Evolutionary conservation across 2,329 filamentous ascomycete genomes (phyloP).

Genomic region (Diaporthe sp.): DNA sequence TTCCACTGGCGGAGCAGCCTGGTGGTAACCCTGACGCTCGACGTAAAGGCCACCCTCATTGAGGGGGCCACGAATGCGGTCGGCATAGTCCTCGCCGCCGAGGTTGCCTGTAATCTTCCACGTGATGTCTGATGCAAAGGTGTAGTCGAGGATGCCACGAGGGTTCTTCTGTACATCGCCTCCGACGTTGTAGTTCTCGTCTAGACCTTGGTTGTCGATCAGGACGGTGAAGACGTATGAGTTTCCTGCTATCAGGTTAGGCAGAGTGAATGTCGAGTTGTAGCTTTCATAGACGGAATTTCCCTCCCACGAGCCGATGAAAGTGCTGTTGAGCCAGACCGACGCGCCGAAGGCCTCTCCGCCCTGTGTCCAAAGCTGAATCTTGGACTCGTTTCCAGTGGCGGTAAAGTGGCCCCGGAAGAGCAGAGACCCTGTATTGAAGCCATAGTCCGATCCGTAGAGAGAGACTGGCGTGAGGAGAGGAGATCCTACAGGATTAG

Average conservation of each 20-base stretch:
- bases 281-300: slow-evolving; percentile 60
- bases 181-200: slow-evolving; percentile 72
- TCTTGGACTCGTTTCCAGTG: slow-evolving; percentile 64
- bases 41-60: slow-evolving; percentile 72
- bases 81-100: slow-evolving; percentile 70
- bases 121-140: slow-evolving; percentile 61
- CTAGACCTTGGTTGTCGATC: slow-evolving; percentile 78
- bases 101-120: slow-evolving; percentile 77
- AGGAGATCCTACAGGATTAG: slow-evolving; percentile 73
- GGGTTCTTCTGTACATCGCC: slow-evolving; percentile 70
- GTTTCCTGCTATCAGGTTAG: slow-evolving; percentile 63
- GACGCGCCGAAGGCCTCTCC: slow-evolving; percentile 75
- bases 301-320: slow-evolving; percentile 74
- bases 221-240: slow-evolving; percentile 75
- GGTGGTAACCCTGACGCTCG: slow-evolving; percentile 70
- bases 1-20: slow-evolving; percentile 61
- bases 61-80: slow-evolving; percentile 69
- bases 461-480: slow-evolving; percentile 73
- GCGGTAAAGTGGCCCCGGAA: slow-evolving; percentile 77
- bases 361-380: slow-evolving; percentile 72
- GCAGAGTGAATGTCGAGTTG: slow-evolving; percentile 69
- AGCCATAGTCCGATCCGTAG: slow-evolving; percentile 79
- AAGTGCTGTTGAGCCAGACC: slow-evolving; percentile 72
- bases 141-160: slow-evolving; percentile 71
- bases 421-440: slow-evolving; percentile 74